phyloP scores from a whole-genome alignment of 768 basidiomycete genomes.

The Mycena chlorophos region DNA sequence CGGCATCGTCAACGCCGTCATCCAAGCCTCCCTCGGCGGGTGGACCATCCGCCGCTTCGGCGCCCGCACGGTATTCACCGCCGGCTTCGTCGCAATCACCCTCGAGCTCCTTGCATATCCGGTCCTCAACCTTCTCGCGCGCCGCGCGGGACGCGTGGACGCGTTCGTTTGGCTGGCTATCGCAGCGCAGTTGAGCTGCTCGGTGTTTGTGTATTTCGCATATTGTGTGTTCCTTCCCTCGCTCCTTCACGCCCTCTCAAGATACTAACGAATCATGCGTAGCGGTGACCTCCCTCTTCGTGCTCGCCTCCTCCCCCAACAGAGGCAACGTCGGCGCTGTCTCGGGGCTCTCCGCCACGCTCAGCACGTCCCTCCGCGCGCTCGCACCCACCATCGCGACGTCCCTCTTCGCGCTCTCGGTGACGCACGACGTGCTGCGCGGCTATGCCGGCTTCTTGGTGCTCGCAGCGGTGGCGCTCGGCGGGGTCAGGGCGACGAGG shows the following conservation, averaged over 20 bases:
- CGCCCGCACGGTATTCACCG: conserved; percentile 49
- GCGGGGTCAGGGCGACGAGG: background rate
- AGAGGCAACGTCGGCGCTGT: background rate
- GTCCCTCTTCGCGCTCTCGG: conserved; percentile 11
- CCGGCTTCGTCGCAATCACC: conserved; percentile 31
- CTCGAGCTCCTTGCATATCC: conserved; percentile 36
- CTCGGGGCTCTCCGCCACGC: conserved; percentile 8
- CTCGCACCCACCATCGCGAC: conserved; percentile 11
- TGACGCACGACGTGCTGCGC: background rate
- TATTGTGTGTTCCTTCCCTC: background rate
- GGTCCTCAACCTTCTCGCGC: conserved; percentile 34
- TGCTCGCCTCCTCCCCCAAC: conserved; percentile 7
- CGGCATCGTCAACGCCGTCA: conserved; percentile 53
- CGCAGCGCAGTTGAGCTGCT: conserved; percentile 33
- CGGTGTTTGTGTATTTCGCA: background rate
- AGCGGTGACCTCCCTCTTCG: conserved; percentile 9
- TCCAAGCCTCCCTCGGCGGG: conserved; percentile 57
- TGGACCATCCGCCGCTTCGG: conserved; percentile 54
- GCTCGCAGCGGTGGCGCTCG: background rate
- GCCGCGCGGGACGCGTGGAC: conserved; percentile 36
- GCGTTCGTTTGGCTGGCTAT: conserved; percentile 32
- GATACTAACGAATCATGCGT: background rate
- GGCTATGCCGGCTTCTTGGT: background rate
- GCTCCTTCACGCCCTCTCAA: background rate
- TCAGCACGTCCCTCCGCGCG: conserved; percentile 1